Evolutionary conservation across 2,329 filamentous ascomycete species (phyloP), one percentile per base, ranked within the genome.

Genomic region (Aspergillus versicolor): DNA sequence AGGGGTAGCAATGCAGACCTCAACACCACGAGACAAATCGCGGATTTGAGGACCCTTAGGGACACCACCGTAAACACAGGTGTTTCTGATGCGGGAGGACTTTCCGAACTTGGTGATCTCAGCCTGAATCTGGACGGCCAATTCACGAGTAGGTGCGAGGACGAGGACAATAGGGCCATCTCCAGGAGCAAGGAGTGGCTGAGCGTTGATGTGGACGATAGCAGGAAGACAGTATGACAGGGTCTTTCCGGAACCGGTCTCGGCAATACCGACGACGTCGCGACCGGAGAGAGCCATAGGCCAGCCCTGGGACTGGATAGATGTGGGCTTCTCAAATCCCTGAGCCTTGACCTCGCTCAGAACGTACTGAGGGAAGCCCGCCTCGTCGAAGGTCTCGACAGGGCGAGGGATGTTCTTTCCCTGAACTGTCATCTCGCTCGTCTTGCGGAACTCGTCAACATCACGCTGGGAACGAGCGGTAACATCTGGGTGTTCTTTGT

Each of bases 171-270:
- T 99, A 40, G 94, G 94, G 50, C 94, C 94, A 72, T 97, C 94
- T 59, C 94, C 94, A 40, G 91, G 93, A 24, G 92, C 90, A 61
- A 99, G 87, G 44, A 99, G 90, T 66, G 94, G 94, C 79, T 99
- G 94, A 47, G 94, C 94, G 79, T 99, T 97, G 84, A 99, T 99
- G 84, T 99, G 94, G 61, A 99, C 94, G 66, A 99, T 99, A 56
- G 94, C 91, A 58, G 94, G 94, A 66, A 99, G 86, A 79, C 93
- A 97, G 82, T 99, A 99, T 52, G 92, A 97, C 65, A 99, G 84
- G 4, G 94, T 99, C 88, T 99, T 99, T 83, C 94, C 94, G 64
- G 94, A 99, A 75, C 94, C 94, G 58, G 94, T 99, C 83, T 99
- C 94, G 70, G 94, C 94, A 80, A 99, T 96, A 87, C 94, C 94